A percentile compares a stretch with the other conserved stretches of the same genome.
Conservation (phyloP, 2,329 filamentous ascomycete species). For the Ceratocystiopsis sp. region DNA sequence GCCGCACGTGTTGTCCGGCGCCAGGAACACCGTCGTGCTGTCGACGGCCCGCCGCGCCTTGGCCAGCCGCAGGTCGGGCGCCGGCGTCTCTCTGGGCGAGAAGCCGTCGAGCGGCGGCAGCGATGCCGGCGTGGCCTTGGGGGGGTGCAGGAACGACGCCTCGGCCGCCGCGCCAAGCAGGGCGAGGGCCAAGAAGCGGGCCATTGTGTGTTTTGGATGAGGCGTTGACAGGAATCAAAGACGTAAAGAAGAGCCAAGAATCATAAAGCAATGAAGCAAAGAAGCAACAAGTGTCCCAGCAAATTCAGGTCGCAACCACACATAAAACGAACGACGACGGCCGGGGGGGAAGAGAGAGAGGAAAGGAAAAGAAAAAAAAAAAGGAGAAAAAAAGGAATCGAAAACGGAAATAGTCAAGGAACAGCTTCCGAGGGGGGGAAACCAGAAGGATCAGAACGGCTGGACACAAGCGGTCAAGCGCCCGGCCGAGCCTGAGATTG, state of each 20-base stretch:
- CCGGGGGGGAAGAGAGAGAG: not conserved
- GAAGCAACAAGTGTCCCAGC: not conserved
- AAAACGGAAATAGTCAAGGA: too few species aligned
- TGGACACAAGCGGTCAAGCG: too few species aligned
- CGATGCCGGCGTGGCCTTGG: slow-evolving; percentile 1
- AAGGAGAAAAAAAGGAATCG: too few species aligned
- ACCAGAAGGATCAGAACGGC: too few species aligned
- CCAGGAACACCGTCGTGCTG: slow-evolving; percentile 4
- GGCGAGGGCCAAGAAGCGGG: slow-evolving; percentile 1
- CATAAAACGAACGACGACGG: not conserved
- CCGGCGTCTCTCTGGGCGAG: slow-evolving; percentile 3
- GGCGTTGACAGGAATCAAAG: too few species aligned
- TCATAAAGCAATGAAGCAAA: not conserved
- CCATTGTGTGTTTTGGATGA: too few species aligned
- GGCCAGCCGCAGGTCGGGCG: not conserved
- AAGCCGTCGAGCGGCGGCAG: slow-evolving; percentile 1
- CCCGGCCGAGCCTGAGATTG: too few species aligned
- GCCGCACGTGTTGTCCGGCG: slow-evolving; percentile 10
- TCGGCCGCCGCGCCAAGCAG: slow-evolving; percentile 4
- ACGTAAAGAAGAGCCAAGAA: not conserved
- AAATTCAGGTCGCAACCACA: not conserved
- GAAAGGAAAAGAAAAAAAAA: not conserved
- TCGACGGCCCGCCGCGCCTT: slow-evolving; percentile 1
- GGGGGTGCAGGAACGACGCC: slow-evolving; percentile 1
- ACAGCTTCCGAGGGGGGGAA: too few species aligned